Conservation (phyloP, 768 basidiomycete species). For the Mycena venus region DNA sequence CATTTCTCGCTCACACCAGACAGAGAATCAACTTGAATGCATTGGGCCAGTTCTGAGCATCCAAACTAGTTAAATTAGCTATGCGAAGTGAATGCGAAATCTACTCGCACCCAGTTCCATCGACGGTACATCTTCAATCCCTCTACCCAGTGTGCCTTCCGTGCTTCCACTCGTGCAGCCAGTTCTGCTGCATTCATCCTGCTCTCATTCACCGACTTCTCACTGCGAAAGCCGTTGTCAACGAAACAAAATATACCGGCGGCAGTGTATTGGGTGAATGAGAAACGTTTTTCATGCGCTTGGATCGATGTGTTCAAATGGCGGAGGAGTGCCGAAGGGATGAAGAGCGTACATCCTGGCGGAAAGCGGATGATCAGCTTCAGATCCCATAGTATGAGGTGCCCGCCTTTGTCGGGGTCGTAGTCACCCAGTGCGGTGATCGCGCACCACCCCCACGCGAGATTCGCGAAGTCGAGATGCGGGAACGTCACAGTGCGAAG, state of each 20-base stretch:
- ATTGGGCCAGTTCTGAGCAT: too few species aligned
- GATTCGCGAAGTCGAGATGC: constrained; percentile 44
- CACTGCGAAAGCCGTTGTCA: not conserved
- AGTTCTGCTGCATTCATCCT: not conserved
- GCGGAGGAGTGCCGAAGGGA: constrained; percentile 39
- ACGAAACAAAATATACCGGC: not conserved
- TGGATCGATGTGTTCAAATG: constrained; percentile 11
- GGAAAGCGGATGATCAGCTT: constrained; percentile 33
- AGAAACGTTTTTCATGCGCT: constrained; percentile 17
- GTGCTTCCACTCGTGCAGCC: not conserved
- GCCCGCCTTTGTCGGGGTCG: constrained; percentile 38
- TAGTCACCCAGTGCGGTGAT: constrained; percentile 43
- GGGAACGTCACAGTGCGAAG: constrained; percentile 18
- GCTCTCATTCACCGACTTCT: not conserved
- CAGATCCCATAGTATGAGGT: constrained; percentile 41
- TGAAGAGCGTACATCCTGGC: constrained; percentile 26
- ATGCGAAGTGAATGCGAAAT: too few species aligned
- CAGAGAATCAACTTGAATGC: too few species aligned
- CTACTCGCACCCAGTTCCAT: too few species aligned
- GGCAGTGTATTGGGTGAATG: constrained; percentile 33
- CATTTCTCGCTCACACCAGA: too few species aligned
- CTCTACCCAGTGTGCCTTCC: not conserved
- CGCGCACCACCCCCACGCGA: constrained; percentile 42
- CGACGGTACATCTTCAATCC: not conserved
- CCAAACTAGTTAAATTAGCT: too few species aligned